These are phyloP conservation scores for Trichoderma cornu-damae DNA, from an alignment of 2,329 filamentous ascomycete species.

Conservation along the genomic window DNA sequence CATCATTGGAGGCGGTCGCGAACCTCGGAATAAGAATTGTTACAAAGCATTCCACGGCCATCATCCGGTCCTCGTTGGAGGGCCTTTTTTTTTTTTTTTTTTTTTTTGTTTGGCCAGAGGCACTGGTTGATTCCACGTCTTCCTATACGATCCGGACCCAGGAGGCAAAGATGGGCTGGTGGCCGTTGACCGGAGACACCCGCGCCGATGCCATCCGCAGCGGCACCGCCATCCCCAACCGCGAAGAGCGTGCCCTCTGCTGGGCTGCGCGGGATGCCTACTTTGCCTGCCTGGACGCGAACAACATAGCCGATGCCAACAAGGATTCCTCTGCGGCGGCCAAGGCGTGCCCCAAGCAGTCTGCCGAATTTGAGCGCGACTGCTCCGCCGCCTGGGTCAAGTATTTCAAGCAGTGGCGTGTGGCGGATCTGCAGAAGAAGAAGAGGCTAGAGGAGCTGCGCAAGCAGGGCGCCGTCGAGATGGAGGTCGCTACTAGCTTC, in stretches of 20 bases:
- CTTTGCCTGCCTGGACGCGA: slow-evolving; percentile 79
- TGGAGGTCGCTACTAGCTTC: slow-evolving; percentile 42
- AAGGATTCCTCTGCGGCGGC: slow-evolving; percentile 39
- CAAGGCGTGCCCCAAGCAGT: slow-evolving; percentile 39
- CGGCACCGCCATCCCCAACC: slow-evolving; percentile 70
- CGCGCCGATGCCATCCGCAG: slow-evolving; percentile 51
- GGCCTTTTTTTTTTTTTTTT: too few species aligned
- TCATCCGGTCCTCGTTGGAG: not conserved
- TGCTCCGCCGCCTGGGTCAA: slow-evolving; percentile 93
- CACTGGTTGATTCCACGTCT: not conserved
- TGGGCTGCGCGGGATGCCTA: slow-evolving; percentile 87
- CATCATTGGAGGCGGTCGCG: not conserved
- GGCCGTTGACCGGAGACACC: slow-evolving; percentile 42
- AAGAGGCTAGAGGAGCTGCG: slow-evolving; percentile 70
- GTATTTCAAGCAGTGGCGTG: slow-evolving; percentile 95
- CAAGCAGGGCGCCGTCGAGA: slow-evolving; percentile 63
- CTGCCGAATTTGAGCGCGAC: slow-evolving; percentile 66
- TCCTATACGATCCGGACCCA: not conserved
- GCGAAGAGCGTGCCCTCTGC: slow-evolving; percentile 74
- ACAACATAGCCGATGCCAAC: slow-evolving; percentile 68
- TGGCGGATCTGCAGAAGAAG: slow-evolving; percentile 85
- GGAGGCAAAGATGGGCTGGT: slow-evolving; percentile 39
- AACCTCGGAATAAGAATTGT: too few species aligned
- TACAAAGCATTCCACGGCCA: not conserved
- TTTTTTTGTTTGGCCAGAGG: too few species aligned